Percentiles rank a stretch among this genome's conserved stretches.
These are phyloP conservation scores for Lunasporangiospora selenospora DNA, from an alignment of 192 early-diverging fungal species.

Conservation along the genomic window DNA sequence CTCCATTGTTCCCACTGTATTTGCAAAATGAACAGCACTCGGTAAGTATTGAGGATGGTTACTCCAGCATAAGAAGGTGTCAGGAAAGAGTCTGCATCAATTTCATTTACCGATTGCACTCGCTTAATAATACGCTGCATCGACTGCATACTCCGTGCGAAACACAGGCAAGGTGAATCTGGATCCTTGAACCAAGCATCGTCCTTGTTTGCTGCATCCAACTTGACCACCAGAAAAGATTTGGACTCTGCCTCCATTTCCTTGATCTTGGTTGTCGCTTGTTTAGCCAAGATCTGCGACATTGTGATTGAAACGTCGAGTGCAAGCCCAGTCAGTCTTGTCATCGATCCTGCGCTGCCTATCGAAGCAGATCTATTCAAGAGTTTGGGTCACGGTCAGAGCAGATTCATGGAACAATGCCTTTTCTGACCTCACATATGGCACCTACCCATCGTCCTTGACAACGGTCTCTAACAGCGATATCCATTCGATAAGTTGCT, in stretches of 20 bases:
- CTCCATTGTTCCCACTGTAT: no score
- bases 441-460: slow-evolving; percentile 4
- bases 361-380: no score
- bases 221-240: neutral
- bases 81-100: no score
- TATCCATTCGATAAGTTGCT: no score
- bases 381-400: no score
- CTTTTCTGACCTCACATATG: no score
- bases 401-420: no score
- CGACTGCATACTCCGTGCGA: slow-evolving; percentile 3
- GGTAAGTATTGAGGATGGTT: no score
- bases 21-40: no score
- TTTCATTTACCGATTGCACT: slow-evolving; percentile 2
- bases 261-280: neutral
- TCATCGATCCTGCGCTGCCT: slow-evolving; percentile 22
- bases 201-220: neutral
- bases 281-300: slow-evolving; percentile 4
- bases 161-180: neutral
- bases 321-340: slow-evolving; percentile 18
- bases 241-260: neutral
- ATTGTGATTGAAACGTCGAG: slow-evolving; percentile 3
- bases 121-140: slow-evolving; percentile 7
- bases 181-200: neutral
- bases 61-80: no score
- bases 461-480: neutral